Evolutionary conservation across 2,329 filamentous ascomycete species (phyloP).

Genomic region (Phaeosphaeriaceae sp.): DNA sequence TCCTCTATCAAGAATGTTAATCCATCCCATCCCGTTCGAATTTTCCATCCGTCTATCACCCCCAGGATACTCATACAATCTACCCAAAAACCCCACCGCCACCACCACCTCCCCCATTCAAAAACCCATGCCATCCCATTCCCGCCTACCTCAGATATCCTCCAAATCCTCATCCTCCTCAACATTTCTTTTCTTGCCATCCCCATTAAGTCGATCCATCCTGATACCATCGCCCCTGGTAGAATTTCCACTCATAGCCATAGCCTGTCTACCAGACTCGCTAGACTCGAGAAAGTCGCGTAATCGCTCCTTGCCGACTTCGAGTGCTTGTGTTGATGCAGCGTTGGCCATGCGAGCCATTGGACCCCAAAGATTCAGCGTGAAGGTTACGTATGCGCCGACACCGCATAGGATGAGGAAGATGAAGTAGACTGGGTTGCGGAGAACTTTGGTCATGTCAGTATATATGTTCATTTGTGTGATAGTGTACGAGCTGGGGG

Average conservation of each 20-base stretch:
- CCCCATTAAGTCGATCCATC: slow-evolving; percentile 50
- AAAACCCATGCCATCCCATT: background rate
- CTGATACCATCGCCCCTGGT: slow-evolving; percentile 31
- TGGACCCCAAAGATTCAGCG: slow-evolving; percentile 91
- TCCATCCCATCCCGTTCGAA: too few relatives aligned
- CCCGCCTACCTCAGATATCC: slow-evolving; percentile 37
- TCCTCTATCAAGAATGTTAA: too few relatives aligned
- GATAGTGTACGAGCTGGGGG: too few relatives aligned
- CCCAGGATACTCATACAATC: too few relatives aligned
- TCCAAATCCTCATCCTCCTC: slow-evolving; percentile 42
- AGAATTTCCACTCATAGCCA: slow-evolving; percentile 65
- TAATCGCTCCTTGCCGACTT: slow-evolving; percentile 89
- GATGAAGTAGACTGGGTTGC: slow-evolving; percentile 92
- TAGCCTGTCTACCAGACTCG: slow-evolving; percentile 82
- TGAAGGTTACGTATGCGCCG: slow-evolving; percentile 88
- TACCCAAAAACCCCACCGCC: background rate
- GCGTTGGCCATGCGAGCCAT: slow-evolving; percentile 96
- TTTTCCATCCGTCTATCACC: too few relatives aligned
- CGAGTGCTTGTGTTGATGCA: slow-evolving; percentile 81
- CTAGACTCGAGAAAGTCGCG: slow-evolving; percentile 87
- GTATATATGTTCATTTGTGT: slow-evolving; percentile 13
- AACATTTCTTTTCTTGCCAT: slow-evolving; percentile 50
- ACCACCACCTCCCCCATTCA: background rate
- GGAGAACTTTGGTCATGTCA: slow-evolving; percentile 69
- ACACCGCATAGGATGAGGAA: slow-evolving; percentile 78